phyloP scores from a whole-genome alignment of 495 filamentous ascomycete genomes.

The Corynascus novoguineensis region DNA sequence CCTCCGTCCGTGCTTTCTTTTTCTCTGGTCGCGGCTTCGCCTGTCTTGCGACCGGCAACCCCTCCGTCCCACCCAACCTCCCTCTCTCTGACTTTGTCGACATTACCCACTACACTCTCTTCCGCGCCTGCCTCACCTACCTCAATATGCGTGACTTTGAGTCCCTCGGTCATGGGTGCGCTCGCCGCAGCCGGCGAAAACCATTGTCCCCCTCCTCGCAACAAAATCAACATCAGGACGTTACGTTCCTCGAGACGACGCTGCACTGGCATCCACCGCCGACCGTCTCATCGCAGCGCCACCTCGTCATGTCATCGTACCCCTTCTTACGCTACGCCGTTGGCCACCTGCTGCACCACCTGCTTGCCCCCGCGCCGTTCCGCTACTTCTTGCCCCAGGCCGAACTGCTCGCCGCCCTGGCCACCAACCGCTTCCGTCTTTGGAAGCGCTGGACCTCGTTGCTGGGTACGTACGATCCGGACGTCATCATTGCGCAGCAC shows the following conservation, averaged over 20 bases:
- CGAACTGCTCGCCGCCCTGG: conserved; percentile 22
- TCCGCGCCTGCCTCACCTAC: conserved; percentile 32
- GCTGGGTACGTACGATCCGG: conserved; percentile 28
- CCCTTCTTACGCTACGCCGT: conserved; percentile 38
- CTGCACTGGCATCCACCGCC: background rate
- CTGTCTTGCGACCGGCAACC: conserved; percentile 18
- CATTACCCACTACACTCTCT: conserved; percentile 31
- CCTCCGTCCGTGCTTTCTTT: conserved; percentile 36
- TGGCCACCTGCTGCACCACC: conserved; percentile 32
- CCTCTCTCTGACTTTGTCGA: conserved; percentile 23
- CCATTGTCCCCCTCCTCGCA: background rate
- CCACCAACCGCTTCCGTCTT: conserved; percentile 26
- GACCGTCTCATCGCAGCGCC: conserved; percentile 23
- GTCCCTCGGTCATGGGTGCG: conserved; percentile 23
- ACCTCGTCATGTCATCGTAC: conserved; percentile 28
- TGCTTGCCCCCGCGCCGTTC: conserved; percentile 28
- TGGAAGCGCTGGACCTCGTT: conserved; percentile 37
- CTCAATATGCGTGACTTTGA: conserved; percentile 37
- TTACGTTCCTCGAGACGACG: background rate
- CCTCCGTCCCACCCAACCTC: conserved; percentile 12
- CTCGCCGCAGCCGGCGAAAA: background rate
- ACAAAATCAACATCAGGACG: background rate
- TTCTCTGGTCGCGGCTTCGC: conserved; percentile 33
- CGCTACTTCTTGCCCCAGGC: conserved; percentile 36
- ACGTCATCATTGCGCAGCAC: conserved; percentile 19